Evolutionary conservation across 768 basidiomycete genomes (phyloP).

Genomic region (Cystobasidium onofrii): DNA sequence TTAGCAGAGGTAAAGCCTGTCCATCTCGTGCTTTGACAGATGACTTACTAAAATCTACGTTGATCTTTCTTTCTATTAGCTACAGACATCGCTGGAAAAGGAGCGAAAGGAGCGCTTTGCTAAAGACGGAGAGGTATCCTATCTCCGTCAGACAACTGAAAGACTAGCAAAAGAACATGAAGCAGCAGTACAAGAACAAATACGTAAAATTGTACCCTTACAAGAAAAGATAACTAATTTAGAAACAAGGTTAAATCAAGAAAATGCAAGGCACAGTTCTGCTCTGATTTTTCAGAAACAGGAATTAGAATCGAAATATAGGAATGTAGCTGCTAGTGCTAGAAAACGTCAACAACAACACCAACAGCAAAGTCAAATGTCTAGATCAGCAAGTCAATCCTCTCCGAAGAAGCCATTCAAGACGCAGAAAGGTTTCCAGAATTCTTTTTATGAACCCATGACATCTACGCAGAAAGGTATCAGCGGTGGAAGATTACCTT

Average conservation of each 20-base stretch:
- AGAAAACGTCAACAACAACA: not conserved
- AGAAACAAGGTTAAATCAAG: not conserved
- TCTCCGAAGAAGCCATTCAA: not conserved
- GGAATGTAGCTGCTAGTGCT: not conserved
- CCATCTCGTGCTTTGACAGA: not conserved
- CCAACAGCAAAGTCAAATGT: not conserved
- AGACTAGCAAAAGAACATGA: not conserved
- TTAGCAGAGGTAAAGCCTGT: not conserved
- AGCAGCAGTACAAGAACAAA: not conserved
- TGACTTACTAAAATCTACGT: not conserved
- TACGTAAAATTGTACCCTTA: not conserved
- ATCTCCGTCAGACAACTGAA: not conserved
- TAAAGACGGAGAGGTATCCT: not conserved
- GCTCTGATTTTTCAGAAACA: not conserved
- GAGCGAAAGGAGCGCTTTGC: not conserved
- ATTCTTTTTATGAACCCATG: not conserved
- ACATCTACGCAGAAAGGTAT: not conserved
- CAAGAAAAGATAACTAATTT: not conserved
- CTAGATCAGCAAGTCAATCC: not conserved
- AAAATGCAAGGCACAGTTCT: not conserved
- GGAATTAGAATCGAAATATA: slow-evolving; percentile 2
- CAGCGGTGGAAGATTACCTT: not conserved
- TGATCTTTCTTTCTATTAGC: not conserved
- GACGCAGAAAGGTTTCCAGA: not conserved
- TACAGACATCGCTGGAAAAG: not conserved